Evolutionary conservation across 495 filamentous ascomycete genomes (phyloP), one percentile per base, ranked within the genome.

Genomic region (Aspergillus asperescens): DNA sequence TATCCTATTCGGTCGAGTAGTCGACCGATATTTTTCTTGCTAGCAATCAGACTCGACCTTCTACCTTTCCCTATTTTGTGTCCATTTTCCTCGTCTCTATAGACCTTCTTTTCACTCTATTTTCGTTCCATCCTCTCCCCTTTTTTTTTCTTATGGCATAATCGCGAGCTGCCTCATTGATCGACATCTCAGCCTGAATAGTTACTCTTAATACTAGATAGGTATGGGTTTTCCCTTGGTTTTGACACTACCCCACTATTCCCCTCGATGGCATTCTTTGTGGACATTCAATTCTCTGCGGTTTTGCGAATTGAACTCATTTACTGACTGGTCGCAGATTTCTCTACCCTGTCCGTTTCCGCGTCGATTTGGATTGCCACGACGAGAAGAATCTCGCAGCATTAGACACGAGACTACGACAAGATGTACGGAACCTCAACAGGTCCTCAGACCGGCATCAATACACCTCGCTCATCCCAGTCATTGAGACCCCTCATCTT

Each of bases 401-500:
- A 34, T 40, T 58, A 61, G 39, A 57, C 22, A 57, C 46, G 53
- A 59, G 45, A 59, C 34, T 24, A 60, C 48, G 44, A 54, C 62
- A 80, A 59, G 54, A 97, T 96, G 93, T 95, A 95, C 79, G 89
- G 88, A 65, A 85, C 86, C 61, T 69, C 75, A 40, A 88, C 88
- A 53, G 86, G 86, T 67, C 86, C 86, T 23, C 89, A 92, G 67
- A 98, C 92, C 74, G 93, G 93, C 63, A 88, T 94, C 67, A 90
- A 89, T 60, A 97, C 93, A 50, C 93, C 93, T 59, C 85, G 90
- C 64, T 94, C 89, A 25, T 95, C 92, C 25, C 86, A 90, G 48
- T 95, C 90, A 39, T 79, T 95, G 53, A 85, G 93, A 52, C 90
- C 94, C 31, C 82, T 98, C 50, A 86, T 85, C 58, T 79, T 98